These are phyloP conservation scores for Glycyrrhiza uralensis DNA, from an alignment of 306 rosid species.

Conservation along the genomic window DNA sequence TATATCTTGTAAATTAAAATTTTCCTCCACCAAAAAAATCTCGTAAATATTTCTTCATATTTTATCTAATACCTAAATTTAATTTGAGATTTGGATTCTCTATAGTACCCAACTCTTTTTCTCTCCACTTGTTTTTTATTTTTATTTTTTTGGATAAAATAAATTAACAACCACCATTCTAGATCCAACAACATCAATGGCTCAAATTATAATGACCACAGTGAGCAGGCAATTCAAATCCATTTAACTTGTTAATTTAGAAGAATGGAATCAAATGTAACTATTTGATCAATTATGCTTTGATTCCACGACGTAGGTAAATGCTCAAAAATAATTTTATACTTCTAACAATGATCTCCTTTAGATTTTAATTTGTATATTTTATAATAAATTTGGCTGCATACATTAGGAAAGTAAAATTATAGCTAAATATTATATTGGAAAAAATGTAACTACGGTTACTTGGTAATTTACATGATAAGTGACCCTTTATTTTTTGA, in stretches of 20 bases:
- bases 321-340: not conserved
- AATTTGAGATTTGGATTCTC: too few species aligned
- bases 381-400: not conserved
- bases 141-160: too few species aligned
- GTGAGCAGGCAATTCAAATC: too few species aligned
- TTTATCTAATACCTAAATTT: too few species aligned
- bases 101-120: too few species aligned
- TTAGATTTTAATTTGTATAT: conserved; percentile 4
- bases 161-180: too few species aligned
- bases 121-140: too few species aligned
- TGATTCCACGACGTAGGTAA: conserved; percentile 12
- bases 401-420: not conserved
- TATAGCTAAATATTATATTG: not conserved
- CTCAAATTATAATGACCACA: too few species aligned
- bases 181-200: too few species aligned
- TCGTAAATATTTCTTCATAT: too few species aligned
- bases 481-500: conserved; percentile 9
- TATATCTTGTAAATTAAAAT: too few species aligned
- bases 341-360: conserved; percentile 15
- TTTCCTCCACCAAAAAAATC: too few species aligned
- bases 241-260: not conserved
- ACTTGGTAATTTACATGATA: conserved; percentile 21
- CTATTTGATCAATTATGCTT: conserved; percentile 13
- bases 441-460: not conserved
- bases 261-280: conserved; percentile 7